These are phyloP conservation scores for Myriosclerotinia scirpicola DNA, from an alignment of 2,329 filamentous ascomycete species.

Conservation along the genomic window DNA sequence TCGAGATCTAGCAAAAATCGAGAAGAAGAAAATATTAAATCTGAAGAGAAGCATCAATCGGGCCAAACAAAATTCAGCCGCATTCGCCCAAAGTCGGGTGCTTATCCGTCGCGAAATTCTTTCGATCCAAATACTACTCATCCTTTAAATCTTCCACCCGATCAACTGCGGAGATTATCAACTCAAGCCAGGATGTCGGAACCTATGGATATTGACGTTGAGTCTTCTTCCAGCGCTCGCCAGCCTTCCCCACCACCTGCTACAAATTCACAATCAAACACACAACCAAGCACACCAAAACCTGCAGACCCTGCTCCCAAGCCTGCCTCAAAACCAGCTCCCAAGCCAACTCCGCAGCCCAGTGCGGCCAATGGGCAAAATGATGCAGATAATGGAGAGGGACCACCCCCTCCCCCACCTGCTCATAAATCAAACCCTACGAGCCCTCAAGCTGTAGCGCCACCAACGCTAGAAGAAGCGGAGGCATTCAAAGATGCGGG, in stretches of 20 bases:
- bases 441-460: constrained; percentile 53
- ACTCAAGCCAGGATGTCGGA: constrained; percentile 61
- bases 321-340: constrained; percentile 32
- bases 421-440: constrained; percentile 67
- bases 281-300: constrained; percentile 32
- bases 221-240: constrained; percentile 49
- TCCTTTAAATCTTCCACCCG: constrained; percentile 85
- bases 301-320: constrained; percentile 43
- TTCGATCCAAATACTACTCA: constrained; percentile 68
- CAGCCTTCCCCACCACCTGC: constrained; percentile 55
- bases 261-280: constrained; percentile 32
- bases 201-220: constrained; percentile 71
- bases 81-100: constrained; percentile 34
- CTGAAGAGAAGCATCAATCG: constrained; percentile 28
- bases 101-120: constrained; percentile 43
- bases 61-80: constrained; percentile 39
- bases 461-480: constrained; percentile 62
- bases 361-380: constrained; percentile 47
- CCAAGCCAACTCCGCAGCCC: constrained; percentile 40
- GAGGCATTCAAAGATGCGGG: constrained; percentile 90
- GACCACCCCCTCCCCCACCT: constrained; percentile 62
- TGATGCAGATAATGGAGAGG: constrained; percentile 29
- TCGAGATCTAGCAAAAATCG: constrained; percentile 36
- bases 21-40: constrained; percentile 36
- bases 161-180: constrained; percentile 78